Base-by-base conservation (phyloP, 2,329 filamentous ascomycete species). In the Fusarium coicis region DNA sequence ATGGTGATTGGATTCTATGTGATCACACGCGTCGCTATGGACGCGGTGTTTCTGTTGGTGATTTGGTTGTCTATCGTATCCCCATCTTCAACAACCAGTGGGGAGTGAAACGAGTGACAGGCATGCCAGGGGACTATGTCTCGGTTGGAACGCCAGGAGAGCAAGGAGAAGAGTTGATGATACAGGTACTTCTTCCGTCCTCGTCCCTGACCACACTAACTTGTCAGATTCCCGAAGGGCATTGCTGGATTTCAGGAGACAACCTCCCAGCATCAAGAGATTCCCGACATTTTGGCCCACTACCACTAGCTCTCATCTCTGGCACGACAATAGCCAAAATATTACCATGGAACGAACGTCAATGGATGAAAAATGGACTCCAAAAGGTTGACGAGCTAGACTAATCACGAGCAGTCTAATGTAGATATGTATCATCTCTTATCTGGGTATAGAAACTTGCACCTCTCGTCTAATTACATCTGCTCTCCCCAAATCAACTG, bases 171-270 rank as follows among this genome's bases (percentile, higher is more conserved):
- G 84, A 85, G 39, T 80, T 83, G 32, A 91, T 93, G 89, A 87
- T 94, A 23, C 90, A 93, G 86, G 93, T 93, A 78, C 21, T 36
- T 36, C 0, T 14, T 15, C 21, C 11, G 7, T 23, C 7, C n/a
- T 11, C 19, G 10, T 8, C 37, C 2, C 26, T 14, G 14, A 19
- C 8, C 14, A 42, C 7, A 21, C 72, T 77, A 32, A 77, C 55
- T 26, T 18, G 7, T 62, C 78, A 97, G 93, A 90, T 99, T 21
- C 96, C 96, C 0, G 87, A 93, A 79, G 96, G 96, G 4, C 96
- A 99, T 85, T 97, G 95, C 78, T 98, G 94, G 90, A 85, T 98
- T 11, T 89, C 91, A 6, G 96, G 96, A 6, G 96, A 99, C 82
- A 98, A 98, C 81, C 79, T 97, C 69, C 87, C 90, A 7, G 92